Evolutionary conservation across 495 filamentous ascomycete species (phyloP), one percentile per base, ranked within the genome.

Genomic region (Melanomma pulvis-pyrius): DNA sequence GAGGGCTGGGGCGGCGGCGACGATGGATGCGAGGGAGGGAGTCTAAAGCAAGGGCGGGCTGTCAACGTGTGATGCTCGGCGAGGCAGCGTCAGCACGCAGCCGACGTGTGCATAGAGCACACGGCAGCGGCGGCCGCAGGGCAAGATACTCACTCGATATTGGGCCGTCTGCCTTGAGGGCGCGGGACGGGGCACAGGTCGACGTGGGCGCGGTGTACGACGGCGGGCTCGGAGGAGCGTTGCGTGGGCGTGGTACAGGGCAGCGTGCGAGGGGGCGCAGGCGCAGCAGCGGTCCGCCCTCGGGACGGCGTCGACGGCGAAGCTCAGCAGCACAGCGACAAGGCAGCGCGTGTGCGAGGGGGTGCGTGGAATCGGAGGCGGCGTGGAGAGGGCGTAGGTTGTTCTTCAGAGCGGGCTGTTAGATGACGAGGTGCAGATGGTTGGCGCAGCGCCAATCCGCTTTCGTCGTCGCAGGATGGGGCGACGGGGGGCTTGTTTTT

Each of bases 191-290:
- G 54, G 53, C 62, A 44, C 39, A 46, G 44, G 32, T 24, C 12
- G 36, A 26, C 28, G 50, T 46, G 48, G 22, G 15, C 17, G 19
- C 7, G 61, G 61, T 36, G 61, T 47, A 57, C 61, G 46, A 39
- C 39, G 36, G 29, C 44, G 54, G 47, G 32, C 7, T 59, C 24
- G 28, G 15, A 21, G 61, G 28, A 50, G 52, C 24, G 48, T 13
- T 25, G 6, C 1, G 30, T 47, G 2, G 60, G 12, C 2, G 48
- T 29, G 19, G 49, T 58, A 41, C n/a, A 25, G 17, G 12, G 41
- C 46, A 26, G 63, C 54, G 54, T 39, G 30, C 28, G 15, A 34
- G 26, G 58, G 39, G 58, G 65, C 65, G 65, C 65, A 68, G 65
- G 50, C 11, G 39, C 39, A 17, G 39, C 13, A 22, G 58, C 48